phyloP scores from a whole-genome alignment of 1,284 basidiomycete species.

The Leccinum variabile region DNA sequence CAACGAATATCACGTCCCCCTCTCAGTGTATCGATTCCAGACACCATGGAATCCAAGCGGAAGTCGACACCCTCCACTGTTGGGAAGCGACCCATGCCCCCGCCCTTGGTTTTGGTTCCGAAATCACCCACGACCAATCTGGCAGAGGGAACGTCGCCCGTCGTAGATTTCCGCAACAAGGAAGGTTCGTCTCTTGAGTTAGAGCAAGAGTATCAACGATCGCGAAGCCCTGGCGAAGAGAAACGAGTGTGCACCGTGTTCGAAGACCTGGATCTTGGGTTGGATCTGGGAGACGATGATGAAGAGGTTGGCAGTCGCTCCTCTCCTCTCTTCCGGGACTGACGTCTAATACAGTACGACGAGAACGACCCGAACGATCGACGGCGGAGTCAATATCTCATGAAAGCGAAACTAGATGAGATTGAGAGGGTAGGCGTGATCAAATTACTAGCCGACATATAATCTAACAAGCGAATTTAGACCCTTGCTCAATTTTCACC shows the following conservation, averaged over 20 bases:
- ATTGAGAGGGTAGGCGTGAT: slow-evolving; percentile 60
- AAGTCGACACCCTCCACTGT: slow-evolving; percentile 33
- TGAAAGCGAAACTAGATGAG: slow-evolving; percentile 71
- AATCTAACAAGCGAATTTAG: slow-evolving; percentile 36
- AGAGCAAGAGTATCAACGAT: slow-evolving; percentile 37
- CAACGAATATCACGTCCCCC: slow-evolving; percentile 42
- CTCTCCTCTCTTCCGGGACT: slow-evolving; percentile 8
- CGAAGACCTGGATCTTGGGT: slow-evolving; percentile 68
- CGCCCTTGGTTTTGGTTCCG: slow-evolving; percentile 49
- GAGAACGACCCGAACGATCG: slow-evolving; percentile 68
- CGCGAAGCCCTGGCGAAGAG: slow-evolving; percentile 50
- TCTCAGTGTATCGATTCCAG: slow-evolving; percentile 31
- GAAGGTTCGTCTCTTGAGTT: slow-evolving; percentile 33
- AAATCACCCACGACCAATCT: slow-evolving; percentile 28
- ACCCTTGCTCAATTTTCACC: slow-evolving; percentile 72
- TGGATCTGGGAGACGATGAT: slow-evolving; percentile 48
- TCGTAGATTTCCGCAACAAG: slow-evolving; percentile 19
- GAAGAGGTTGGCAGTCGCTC: slow-evolving; percentile 21
- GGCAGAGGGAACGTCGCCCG: slow-evolving; percentile 15
- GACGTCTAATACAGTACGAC: slow-evolving; percentile 49
- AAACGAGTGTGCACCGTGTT: slow-evolving; percentile 69
- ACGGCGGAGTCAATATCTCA: slow-evolving; percentile 66
- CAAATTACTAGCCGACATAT: slow-evolving; percentile 1
- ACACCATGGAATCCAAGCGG: slow-evolving; percentile 28
- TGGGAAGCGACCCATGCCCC: slow-evolving; percentile 23